phyloP scores from a whole-genome alignment of 2,329 filamentous ascomycete genomes.

The Alternaria atra region DNA sequence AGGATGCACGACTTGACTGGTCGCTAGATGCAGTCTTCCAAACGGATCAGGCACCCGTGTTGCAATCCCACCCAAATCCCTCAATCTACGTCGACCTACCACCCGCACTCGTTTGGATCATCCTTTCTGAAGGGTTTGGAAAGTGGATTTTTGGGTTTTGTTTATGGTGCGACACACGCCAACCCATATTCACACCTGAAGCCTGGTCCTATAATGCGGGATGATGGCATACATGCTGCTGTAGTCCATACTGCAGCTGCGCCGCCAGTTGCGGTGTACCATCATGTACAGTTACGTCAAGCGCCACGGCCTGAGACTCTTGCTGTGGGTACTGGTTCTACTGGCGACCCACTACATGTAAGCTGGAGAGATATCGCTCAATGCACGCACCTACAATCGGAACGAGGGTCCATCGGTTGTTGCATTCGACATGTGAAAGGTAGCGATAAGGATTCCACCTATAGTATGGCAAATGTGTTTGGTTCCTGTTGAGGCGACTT shows the following conservation, averaged over 20 bases:
- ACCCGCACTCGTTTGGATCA: background rate
- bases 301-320: slow-evolving; percentile 21
- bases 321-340: slow-evolving; percentile 36
- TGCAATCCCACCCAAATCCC: slow-evolving; percentile 7
- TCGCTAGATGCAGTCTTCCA: background rate
- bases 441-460: background rate
- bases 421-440: slow-evolving; percentile 1
- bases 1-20: slow-evolving; percentile 3
- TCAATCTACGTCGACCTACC: background rate
- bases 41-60: background rate
- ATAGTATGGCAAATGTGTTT: background rate
- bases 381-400: slow-evolving; percentile 19
- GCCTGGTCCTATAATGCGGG: background rate
- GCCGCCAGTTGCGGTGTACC: slow-evolving; percentile 8
- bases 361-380: slow-evolving; percentile 24
- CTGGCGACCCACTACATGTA: slow-evolving; percentile 27
- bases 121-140: background rate
- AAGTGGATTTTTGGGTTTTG: background rate
- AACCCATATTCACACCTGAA: background rate
- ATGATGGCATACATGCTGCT: slow-evolving; percentile 7
- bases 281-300: slow-evolving; percentile 44
- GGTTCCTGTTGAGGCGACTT: background rate
- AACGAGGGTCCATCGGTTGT: background rate
- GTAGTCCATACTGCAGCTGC: slow-evolving; percentile 1
- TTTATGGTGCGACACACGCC: background rate